Conservation (phyloP, 2,329 filamentous ascomycete species). For the Pestalotiopsis sp. region DNA sequence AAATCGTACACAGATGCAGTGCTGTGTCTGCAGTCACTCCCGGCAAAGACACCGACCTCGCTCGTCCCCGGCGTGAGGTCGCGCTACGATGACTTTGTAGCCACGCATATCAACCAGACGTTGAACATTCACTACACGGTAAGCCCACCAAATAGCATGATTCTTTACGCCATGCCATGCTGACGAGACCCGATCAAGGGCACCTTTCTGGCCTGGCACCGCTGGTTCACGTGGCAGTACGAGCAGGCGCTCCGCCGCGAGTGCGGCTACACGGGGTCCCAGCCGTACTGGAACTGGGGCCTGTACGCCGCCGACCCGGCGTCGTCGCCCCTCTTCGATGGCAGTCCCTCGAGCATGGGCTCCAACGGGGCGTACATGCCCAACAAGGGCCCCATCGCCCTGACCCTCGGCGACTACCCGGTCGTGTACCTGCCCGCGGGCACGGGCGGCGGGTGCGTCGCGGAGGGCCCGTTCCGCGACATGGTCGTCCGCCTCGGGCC, state of each 20-base stretch:
- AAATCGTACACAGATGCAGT: constrained; percentile 24
- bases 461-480: constrained; percentile 41
- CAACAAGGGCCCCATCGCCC: constrained; percentile 17
- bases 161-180: too few relatives aligned
- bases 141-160: not conserved
- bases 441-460: constrained; percentile 52
- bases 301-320: constrained; percentile 34
- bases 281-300: constrained; percentile 46
- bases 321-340: constrained; percentile 51
- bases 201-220: constrained; percentile 25
- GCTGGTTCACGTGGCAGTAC: constrained; percentile 23
- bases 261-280: constrained; percentile 24
- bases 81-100: constrained; percentile 30
- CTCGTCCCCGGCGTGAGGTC: constrained; percentile 23
- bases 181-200: not conserved
- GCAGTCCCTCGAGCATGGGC: constrained; percentile 44
- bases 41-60: constrained; percentile 17
- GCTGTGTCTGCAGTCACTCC: constrained; percentile 21
- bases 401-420: constrained; percentile 11
- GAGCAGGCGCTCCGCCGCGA: constrained; percentile 25
- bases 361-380: constrained; percentile 37
- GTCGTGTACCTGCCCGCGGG: constrained; percentile 38
- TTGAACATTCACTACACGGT: constrained; percentile 23
- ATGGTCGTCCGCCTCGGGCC: constrained; percentile 34
- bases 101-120: constrained; percentile 27